A percentile compares a stretch with the other conserved stretches of the same genome.
Evolutionary conservation across 2,329 filamentous ascomycete species (phyloP).

Genomic region (Cladophialophora exuberans): DNA sequence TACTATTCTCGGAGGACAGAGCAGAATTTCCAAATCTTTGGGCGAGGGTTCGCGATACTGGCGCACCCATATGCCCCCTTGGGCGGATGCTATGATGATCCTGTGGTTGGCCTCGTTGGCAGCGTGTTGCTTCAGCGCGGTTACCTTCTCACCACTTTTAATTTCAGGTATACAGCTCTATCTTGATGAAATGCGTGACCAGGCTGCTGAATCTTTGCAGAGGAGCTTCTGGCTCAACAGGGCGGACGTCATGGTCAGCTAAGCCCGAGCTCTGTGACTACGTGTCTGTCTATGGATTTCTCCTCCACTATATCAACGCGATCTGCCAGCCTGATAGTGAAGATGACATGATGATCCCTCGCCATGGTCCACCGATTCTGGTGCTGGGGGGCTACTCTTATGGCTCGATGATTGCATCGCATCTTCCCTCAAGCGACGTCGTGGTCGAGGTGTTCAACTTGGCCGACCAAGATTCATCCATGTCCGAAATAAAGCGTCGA

Average conservation of each 20-base stretch:
- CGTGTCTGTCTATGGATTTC: constrained; percentile 76
- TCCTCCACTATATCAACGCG: constrained; percentile 49
- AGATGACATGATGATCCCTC: constrained; percentile 15
- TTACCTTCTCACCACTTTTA: constrained; percentile 83
- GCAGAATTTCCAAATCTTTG: constrained; percentile 24
- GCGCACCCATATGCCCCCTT: constrained; percentile 91
- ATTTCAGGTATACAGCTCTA: constrained; percentile 70
- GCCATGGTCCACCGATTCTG: constrained; percentile 46
- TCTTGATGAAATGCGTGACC: neutral
- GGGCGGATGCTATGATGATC: constrained; percentile 83
- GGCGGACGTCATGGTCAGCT: constrained; percentile 84
- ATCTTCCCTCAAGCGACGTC: constrained; percentile 63
- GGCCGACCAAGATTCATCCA: constrained; percentile 58
- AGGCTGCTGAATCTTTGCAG: constrained; percentile 50
- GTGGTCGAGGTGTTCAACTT: constrained; percentile 64
- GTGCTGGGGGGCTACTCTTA: constrained; percentile 87
- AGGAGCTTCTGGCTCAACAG: constrained; percentile 74
- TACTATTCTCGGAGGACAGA: constrained; percentile 64
- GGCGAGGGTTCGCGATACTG: constrained; percentile 63
- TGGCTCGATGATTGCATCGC: constrained; percentile 78
- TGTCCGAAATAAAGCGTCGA: constrained; percentile 70
- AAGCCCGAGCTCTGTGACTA: constrained; percentile 83
- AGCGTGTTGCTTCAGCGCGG: constrained; percentile 68
- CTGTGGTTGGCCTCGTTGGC: constrained; percentile 70
- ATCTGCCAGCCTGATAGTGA: constrained; percentile 13